phyloP scores from a whole-genome alignment of 2,329 filamentous ascomycete species.

The Sclerotinia trifoliorum region DNA sequence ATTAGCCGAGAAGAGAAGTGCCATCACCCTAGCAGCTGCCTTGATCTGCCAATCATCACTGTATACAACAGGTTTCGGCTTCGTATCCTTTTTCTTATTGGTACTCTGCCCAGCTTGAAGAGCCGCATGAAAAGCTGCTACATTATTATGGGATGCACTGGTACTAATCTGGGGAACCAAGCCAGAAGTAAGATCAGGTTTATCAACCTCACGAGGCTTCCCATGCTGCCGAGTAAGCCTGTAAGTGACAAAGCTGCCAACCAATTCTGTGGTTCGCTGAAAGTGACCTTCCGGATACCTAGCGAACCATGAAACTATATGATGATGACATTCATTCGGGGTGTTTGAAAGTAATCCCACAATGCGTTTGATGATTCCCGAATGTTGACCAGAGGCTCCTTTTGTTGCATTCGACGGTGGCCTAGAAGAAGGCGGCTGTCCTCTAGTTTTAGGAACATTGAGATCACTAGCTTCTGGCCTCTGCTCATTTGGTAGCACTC shows the following conservation, averaged over 20 bases:
- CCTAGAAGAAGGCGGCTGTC: slow-evolving; percentile 21
- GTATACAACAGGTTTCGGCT: slow-evolving; percentile 61
- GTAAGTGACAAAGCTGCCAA: slow-evolving; percentile 78
- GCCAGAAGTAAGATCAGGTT: slow-evolving; percentile 61
- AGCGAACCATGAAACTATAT: slow-evolving; percentile 76
- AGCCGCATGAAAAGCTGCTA: slow-evolving; percentile 57
- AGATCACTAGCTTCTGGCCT: slow-evolving; percentile 1
- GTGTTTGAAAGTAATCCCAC: slow-evolving; percentile 77
- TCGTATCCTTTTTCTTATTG: slow-evolving; percentile 59
- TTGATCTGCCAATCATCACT: slow-evolving; percentile 87
- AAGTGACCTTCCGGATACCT: slow-evolving; percentile 67
- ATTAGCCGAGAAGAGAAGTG: slow-evolving; percentile 80
- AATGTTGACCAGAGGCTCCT: slow-evolving; percentile 62
- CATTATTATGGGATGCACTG: slow-evolving; percentile 52
- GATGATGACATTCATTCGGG: slow-evolving; percentile 71
- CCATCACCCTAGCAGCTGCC: slow-evolving; percentile 75
- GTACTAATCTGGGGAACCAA: slow-evolving; percentile 66
- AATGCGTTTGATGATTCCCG: slow-evolving; percentile 80
- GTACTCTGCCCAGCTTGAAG: slow-evolving; percentile 73
- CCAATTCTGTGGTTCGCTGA: slow-evolving; percentile 70
- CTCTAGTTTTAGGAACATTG: slow-evolving; percentile 9
- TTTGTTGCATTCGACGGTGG: slow-evolving; percentile 25
- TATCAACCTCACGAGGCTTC: slow-evolving; percentile 56
- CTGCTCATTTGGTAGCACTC: slow-evolving; percentile 14
- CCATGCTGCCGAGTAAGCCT: slow-evolving; percentile 70